A percentile compares a stretch with the other conserved stretches of the same genome.
These are phyloP conservation scores for slime mould (Dictyostelium discoideum) DNA, from an alignment of 78 protist species.

Conservation along the genomic window DNA sequence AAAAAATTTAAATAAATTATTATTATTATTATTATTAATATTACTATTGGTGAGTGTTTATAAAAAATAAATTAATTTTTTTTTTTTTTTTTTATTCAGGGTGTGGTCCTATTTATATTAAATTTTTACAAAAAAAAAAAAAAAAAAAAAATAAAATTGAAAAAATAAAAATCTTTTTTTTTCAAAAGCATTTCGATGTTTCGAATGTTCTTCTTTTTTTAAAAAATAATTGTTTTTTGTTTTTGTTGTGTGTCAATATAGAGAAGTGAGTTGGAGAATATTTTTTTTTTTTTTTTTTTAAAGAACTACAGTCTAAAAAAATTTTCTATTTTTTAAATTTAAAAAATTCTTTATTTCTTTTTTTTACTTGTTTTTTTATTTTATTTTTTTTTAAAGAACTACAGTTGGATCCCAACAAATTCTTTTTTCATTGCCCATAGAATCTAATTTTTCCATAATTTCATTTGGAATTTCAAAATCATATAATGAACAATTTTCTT, in stretches of 20 bases:
- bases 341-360: neutral
- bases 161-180: neutral
- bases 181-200: too few relatives aligned
- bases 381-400: neutral
- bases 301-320: too few relatives aligned
- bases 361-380: neutral
- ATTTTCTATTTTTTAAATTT: too few relatives aligned
- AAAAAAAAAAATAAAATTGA: neutral
- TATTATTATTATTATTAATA: too few relatives aligned
- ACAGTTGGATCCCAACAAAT: slow-evolving; percentile 63
- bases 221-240: too few relatives aligned
- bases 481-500: slow-evolving; percentile 46
- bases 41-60: neutral
- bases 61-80: neutral
- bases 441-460: slow-evolving; percentile 23
- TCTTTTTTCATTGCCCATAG: neutral
- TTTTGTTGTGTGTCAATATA: neutral
- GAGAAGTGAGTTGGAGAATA: too few relatives aligned
- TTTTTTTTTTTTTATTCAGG: neutral
- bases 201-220: neutral
- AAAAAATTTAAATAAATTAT: neutral
- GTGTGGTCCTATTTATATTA: neutral
- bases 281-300: too few relatives aligned
- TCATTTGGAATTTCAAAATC: slow-evolving; percentile 32
- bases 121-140: neutral